Evolutionary conservation across 768 basidiomycete genomes (phyloP), one percentile per base, ranked within the genome.

Genomic region (Kondoa malvinella): DNA sequence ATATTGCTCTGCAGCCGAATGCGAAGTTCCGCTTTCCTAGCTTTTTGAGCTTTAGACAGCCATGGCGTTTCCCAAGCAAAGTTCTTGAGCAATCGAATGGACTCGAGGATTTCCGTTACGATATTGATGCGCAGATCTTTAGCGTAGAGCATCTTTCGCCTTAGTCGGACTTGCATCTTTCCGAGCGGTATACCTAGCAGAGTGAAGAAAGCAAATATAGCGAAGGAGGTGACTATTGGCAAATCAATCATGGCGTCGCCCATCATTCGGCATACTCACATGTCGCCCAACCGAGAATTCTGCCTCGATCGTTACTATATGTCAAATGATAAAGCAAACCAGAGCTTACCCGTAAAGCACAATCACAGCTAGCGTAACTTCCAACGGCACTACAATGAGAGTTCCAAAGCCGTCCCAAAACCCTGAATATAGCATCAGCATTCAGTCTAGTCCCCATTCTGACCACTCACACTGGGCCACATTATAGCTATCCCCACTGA

Each of bases 41-140:
- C 61, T 30, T 17, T 27, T n/a, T 33, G 61, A 27, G 61, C 61
- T 63, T 63, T 63, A 27, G 27, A 16, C 8, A 63, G 26, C 61
- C 61, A 63, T 16, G 33, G 15, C n/a, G 61, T 27, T 63, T 27
- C 30, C 15, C 15, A 29, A 29, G 3, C 61, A 32, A 63, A 63
- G 30, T 63, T 63, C 61, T 63, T 63, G 27, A 63, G 15, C 26
- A 63, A 32, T 3, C 61, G 61, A 33, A 63, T 63, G 32, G 29
- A 27, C 15, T 27, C 30, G 4, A 63, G 15, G 61, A 63, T 63
- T 32, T 63, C 61, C 16, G 29, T 63, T 12, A 63, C 30, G 3
- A 63, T 2, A 30, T 3, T 15, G 27, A 63, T 63, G 12, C 61
- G 61, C 8, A 31, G 32, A 29, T 63, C 61, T 63, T 63, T 63